Percentiles rank a stretch among this genome's conserved stretches.
Evolutionary conservation across 805 yeast genomes (phyloP).

Genomic region (Nakazawaea ishiwadae): DNA sequence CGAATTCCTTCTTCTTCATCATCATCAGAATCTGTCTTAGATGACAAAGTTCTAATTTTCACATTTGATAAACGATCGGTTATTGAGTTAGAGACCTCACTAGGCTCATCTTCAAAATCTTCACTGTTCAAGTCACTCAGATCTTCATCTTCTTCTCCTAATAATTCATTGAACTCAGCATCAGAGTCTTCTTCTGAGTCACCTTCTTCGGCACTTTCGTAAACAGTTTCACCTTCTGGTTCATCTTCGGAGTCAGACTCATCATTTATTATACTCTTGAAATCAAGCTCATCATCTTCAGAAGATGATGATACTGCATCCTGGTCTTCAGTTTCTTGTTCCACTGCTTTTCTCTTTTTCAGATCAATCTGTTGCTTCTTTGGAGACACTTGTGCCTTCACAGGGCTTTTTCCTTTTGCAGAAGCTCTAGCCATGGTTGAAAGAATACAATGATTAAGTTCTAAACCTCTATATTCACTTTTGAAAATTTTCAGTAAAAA

Average conservation of each 20-base stretch:
- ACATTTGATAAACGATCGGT: constrained; percentile 52
- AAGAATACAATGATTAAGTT: not conserved
- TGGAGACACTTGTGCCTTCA: constrained; percentile 1
- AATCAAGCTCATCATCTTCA: constrained; percentile 11
- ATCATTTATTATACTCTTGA: constrained; percentile 15
- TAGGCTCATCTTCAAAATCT: constrained; percentile 50
- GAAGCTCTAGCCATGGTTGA: not conserved
- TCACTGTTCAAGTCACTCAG: constrained; percentile 36
- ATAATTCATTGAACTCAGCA: constrained; percentile 56
- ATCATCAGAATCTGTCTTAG: constrained; percentile 28
- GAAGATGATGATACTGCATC: not conserved
- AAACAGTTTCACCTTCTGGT: constrained; percentile 13
- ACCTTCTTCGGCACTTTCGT: constrained; percentile 13
- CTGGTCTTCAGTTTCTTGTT: constrained; percentile 1
- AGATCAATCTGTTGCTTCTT: constrained; percentile 11
- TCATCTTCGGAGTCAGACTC: constrained; percentile 17
- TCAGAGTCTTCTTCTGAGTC: constrained; percentile 44
- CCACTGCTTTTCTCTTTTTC: constrained; percentile 11
- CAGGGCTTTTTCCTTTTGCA: not conserved
- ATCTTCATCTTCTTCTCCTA: constrained; percentile 43
- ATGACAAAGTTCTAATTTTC: constrained; percentile 45
- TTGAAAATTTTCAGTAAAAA: not conserved
- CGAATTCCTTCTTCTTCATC: constrained; percentile 29
- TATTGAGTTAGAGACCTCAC: constrained; percentile 43
- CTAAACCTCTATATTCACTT: no score